Percentiles rank a stretch among this genome's conserved stretches.
Conservation (phyloP, 2,329 filamentous ascomycete species). For the Didymella segeticola region DNA sequence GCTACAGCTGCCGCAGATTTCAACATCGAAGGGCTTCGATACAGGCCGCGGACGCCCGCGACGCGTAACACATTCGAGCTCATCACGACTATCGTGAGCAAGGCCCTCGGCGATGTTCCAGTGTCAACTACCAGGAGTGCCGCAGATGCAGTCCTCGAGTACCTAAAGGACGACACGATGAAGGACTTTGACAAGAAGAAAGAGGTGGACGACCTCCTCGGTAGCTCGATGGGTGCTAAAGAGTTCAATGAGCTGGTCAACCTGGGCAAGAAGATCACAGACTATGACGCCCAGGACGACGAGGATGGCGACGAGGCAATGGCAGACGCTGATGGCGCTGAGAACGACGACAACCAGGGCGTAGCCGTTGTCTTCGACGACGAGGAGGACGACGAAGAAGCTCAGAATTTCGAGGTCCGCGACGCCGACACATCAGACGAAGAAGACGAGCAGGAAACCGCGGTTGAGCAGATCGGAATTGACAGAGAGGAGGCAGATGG, state of each 20-base stretch:
- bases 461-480: constrained; percentile 63
- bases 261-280: constrained; percentile 97
- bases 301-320: constrained; percentile 74
- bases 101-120: constrained; percentile 88
- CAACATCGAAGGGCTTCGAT: constrained; percentile 87
- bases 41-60: constrained; percentile 87
- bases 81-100: constrained; percentile 88
- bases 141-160: constrained; percentile 88
- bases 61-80: constrained; percentile 94
- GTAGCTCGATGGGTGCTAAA: constrained; percentile 80
- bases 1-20: constrained; percentile 79
- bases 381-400: constrained; percentile 79
- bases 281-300: constrained; percentile 96
- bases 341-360: constrained; percentile 87
- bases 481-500: constrained; percentile 59
- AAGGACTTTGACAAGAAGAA: constrained; percentile 99
- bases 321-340: constrained; percentile 67
- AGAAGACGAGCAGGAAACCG: constrained; percentile 68
- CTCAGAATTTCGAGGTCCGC: constrained; percentile 81
- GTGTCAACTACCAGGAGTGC: constrained; percentile 92
- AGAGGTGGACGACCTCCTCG: constrained; percentile 91
- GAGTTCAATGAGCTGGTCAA: constrained; percentile 98
- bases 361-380: constrained; percentile 98
- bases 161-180: constrained; percentile 90
- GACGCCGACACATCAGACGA: constrained; percentile 85